Conservation (phyloP, 108 stramenopile genomes). For the Thalassiosira profunda region DNA sequence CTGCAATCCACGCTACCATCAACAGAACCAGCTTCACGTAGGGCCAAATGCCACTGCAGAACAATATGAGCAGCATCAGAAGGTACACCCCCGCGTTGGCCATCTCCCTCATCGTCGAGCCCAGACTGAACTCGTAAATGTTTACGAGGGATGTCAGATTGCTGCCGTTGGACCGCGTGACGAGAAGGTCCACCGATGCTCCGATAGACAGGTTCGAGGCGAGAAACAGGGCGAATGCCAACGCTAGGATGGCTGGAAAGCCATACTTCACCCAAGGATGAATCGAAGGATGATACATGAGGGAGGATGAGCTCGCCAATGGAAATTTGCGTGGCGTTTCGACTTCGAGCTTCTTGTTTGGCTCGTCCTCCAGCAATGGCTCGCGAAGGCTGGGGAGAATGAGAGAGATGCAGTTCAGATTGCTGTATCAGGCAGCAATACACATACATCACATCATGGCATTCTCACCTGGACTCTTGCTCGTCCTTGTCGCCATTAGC, state of each 20-base stretch:
- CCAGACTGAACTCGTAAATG: slow-evolving; percentile 80
- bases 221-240: slow-evolving; percentile 38
- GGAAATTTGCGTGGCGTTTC: slow-evolving; percentile 35
- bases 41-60: slow-evolving; percentile 94
- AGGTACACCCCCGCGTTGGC: slow-evolving; percentile 86
- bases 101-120: slow-evolving; percentile 86
- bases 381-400: not conserved
- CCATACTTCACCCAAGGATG: slow-evolving; percentile 20
- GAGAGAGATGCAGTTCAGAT: no score
- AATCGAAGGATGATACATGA: slow-evolving; percentile 53
- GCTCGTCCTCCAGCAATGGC: slow-evolving; percentile 13
- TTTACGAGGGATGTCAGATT: slow-evolving; percentile 47
- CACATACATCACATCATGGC: not conserved
- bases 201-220: slow-evolving; percentile 78
- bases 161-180: slow-evolving; percentile 36
- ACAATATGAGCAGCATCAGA: slow-evolving; percentile 80
- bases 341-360: slow-evolving; percentile 41
- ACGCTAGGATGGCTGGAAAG: slow-evolving; percentile 27
- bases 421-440: not conserved
- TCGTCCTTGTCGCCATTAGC: not conserved
- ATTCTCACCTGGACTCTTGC: slow-evolving; percentile 21
- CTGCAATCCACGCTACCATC: slow-evolving; percentile 72
- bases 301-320: slow-evolving; percentile 38
- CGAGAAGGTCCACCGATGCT: slow-evolving; percentile 73
- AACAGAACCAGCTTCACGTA: slow-evolving; percentile 88